A percentile compares a stretch with the other conserved stretches of the same genome.
phyloP scores from a whole-genome alignment of 257 asterid genomes.

The Asclepias syriaca region DNA sequence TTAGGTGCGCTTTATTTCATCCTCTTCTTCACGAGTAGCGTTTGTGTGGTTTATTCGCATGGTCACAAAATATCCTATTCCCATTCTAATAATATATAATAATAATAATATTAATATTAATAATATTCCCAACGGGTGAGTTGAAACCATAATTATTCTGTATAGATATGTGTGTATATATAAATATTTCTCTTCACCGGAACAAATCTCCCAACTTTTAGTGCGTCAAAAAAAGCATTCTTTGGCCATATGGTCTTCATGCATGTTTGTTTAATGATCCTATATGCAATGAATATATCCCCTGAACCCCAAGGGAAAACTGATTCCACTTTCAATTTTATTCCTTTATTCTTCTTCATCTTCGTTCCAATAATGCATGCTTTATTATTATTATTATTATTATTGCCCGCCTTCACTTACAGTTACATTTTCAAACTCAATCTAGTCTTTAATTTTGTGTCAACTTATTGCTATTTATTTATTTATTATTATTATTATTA shows the following conservation, averaged over 20 bases:
- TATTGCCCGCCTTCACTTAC: background rate
- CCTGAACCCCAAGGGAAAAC: background rate
- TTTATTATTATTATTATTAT: background rate
- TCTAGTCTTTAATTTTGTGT: too few relatives aligned
- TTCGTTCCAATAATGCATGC: background rate
- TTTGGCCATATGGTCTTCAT: background rate
- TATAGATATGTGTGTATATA: too few relatives aligned
- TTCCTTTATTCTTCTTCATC: background rate
- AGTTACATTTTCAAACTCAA: too few relatives aligned
- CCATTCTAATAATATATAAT: background rate
- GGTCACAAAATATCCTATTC: slow-evolving; percentile 21
- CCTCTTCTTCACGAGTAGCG: slow-evolving; percentile 8
- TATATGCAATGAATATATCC: background rate
- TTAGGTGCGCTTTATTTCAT: slow-evolving; percentile 16
- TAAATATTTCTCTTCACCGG: too few relatives aligned
- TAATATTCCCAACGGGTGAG: background rate
- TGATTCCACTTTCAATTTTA: background rate
- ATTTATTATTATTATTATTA: too few relatives aligned
- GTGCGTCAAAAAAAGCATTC: background rate
- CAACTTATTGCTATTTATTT: too few relatives aligned
- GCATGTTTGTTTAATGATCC: background rate
- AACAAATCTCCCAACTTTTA: too few relatives aligned
- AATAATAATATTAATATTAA: too few relatives aligned
- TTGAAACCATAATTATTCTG: too few relatives aligned
- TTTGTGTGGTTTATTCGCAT: slow-evolving; percentile 22